Evolutionary conservation across 345 rosid species (phyloP), one percentile per base, ranked within the genome.

Genomic region (Arabis alpina): DNA sequence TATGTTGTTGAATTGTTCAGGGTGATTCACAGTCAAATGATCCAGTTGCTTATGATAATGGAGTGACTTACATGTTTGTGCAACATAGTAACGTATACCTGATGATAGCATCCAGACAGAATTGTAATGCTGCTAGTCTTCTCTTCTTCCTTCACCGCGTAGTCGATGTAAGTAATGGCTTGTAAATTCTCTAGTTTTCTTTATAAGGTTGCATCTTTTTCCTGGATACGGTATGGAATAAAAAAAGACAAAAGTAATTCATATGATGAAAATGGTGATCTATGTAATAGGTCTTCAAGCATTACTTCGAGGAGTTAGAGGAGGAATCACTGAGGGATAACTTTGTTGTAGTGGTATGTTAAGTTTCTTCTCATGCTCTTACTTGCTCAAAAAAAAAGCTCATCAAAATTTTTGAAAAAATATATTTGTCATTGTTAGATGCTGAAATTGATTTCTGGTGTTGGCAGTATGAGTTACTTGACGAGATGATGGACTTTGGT

Each of bases 401-500:
- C 13, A 14, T 56, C 11, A 2, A 37, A 36, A 24, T 13, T 36
- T 9, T 28, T 6, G 19, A 0, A 10, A 25, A 2, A 19, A 23
- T 1, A 19, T 39, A 39, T 5, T 53, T 44, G 0, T 43, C 23
- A 1, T 27, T 42, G 8, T 32, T 41, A 9, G 42, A 52, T 60
- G 40, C 16, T 71, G 47, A 59, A 59, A 64, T 51, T 15, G 59
- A 40, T 72, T 74, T 65, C n/a, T 79, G 56, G n/a, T 36, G 23
- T 50, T 82, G 60, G 64, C 89, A 94, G 96, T 94, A 91, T 47
- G 99, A 94, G 86, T 79, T 94, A 73, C 99, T 94, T 68, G 99
- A 94, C 71, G 97, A 94, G 84, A 94, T 94, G 84, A 91, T 94
- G 99, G 97, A 94, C 84, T 94, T 89, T 60, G 97, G 97, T 60